Percentiles rank a stretch among this genome's conserved stretches.
These are phyloP conservation scores for Mesembryanthemum crystallinum DNA, from an alignment of 148 eudicot species.

Conservation along the genomic window DNA sequence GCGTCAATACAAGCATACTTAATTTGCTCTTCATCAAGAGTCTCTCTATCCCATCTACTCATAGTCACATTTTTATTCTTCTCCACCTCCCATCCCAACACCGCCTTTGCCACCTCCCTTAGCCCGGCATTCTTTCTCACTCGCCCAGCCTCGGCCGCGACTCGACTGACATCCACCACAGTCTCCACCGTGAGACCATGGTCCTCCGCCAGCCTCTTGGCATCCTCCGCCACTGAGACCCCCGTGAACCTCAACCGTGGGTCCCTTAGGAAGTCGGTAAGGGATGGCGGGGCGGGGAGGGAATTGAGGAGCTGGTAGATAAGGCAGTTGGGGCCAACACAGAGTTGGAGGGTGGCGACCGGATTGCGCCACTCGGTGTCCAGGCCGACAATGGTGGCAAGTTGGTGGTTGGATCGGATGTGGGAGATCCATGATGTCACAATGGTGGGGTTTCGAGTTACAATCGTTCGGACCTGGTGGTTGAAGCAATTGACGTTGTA, in stretches of 20 bases:
- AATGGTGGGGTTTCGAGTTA: neutral
- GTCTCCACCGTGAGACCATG: constrained; percentile 20
- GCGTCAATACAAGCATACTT: constrained; percentile 17
- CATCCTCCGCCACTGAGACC: constrained; percentile 34
- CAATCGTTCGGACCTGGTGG: constrained; percentile 17
- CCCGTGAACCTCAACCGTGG: constrained; percentile 24
- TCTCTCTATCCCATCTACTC: constrained; percentile 15
- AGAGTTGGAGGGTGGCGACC: constrained; percentile 25
- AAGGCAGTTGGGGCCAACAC: constrained; percentile 25
- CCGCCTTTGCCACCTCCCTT: constrained; percentile 20
- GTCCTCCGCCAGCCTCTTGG: constrained; percentile 34
- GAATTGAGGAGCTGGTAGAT: constrained; percentile 22
- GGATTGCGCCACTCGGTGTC: constrained; percentile 29
- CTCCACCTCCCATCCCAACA: constrained; percentile 29
- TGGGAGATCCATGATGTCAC: constrained; percentile 20
- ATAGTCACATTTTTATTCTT: constrained; percentile 15
- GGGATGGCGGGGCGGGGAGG: neutral
- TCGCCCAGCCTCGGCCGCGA: constrained; percentile 11
- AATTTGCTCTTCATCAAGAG: neutral
- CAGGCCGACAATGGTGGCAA: constrained; percentile 8
- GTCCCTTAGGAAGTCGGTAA: constrained; percentile 15
- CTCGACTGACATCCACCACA: neutral
- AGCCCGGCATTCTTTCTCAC: constrained; percentile 26
- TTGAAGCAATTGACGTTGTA: constrained; percentile 18
- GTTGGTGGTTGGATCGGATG: neutral